Conservation (phyloP, 148 eudicot genomes). For the Polygonum aviculare region DNA sequence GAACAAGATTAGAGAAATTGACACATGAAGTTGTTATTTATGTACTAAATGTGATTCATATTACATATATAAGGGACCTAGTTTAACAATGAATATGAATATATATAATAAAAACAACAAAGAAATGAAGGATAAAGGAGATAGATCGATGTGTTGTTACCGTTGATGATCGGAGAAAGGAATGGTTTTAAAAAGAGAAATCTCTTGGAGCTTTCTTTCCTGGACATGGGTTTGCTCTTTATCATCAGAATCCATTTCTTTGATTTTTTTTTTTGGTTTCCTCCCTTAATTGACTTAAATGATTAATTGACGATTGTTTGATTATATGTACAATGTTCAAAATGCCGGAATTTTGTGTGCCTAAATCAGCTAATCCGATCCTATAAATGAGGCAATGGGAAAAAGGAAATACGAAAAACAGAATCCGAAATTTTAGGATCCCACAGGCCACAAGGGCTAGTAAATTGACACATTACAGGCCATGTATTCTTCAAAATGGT, state of each 20-base stretch:
- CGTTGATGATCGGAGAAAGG: conserved; percentile 82
- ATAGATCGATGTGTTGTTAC: conserved; percentile 19
- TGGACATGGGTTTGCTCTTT: conserved; percentile 35
- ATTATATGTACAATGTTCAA: neutral
- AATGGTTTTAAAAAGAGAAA: conserved; percentile 84
- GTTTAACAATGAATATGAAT: neutral
- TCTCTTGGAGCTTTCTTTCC: conserved; percentile 52
- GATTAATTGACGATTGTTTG: neutral
- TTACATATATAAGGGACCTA: too few relatives aligned
- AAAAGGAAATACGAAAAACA: neutral
- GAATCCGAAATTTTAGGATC: neutral
- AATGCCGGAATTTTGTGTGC: neutral
- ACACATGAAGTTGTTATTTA: too few relatives aligned
- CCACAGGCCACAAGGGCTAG: too few relatives aligned
- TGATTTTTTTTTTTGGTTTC: neutral
- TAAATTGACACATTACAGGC: too few relatives aligned
- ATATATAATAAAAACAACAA: neutral
- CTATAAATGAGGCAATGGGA: neutral
- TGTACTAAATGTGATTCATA: too few relatives aligned
- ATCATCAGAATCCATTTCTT: conserved; percentile 17
- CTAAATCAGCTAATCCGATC: neutral
- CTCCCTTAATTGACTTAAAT: neutral
- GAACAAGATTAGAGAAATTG: neutral
- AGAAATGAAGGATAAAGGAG: neutral
- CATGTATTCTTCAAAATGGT: neutral